phyloP scores from a whole-genome alignment of 1,284 basidiomycete genomes.

The Microbotryum intermedium region DNA sequence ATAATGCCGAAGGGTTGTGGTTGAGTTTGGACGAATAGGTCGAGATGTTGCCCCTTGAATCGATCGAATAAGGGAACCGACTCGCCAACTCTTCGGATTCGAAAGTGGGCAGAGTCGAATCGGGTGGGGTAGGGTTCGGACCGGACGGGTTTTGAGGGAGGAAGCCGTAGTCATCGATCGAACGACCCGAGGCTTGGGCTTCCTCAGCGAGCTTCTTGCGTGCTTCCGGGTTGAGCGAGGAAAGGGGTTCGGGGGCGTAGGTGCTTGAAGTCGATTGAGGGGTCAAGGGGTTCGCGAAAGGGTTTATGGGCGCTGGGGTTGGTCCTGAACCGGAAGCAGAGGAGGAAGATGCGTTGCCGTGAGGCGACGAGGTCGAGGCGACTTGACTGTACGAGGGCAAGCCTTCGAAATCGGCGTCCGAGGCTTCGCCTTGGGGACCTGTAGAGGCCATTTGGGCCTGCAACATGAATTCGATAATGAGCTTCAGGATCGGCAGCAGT shows the following conservation, averaged over 20 bases:
- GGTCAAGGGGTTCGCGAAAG: too few relatives aligned
- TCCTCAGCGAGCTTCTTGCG: too few relatives aligned
- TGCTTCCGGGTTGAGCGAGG: too few relatives aligned
- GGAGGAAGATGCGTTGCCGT: neutral
- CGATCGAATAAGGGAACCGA: neutral
- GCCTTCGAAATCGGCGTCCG: neutral
- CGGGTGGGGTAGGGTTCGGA: neutral
- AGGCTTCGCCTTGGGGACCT: neutral
- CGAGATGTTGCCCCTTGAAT: neutral
- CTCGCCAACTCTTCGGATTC: neutral
- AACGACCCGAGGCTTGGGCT: neutral
- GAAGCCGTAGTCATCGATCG: constrained; percentile 2
- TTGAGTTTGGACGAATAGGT: constrained; percentile 1
- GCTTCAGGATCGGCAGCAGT: neutral
- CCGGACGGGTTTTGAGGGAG: neutral
- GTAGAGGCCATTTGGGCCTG: neutral
- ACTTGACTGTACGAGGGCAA: neutral
- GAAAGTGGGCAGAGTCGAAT: neutral
- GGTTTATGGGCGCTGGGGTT: too few relatives aligned
- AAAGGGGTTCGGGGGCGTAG: too few relatives aligned
- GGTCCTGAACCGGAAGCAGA: too few relatives aligned
- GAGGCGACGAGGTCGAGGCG: neutral
- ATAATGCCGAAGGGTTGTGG: neutral
- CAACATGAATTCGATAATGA: neutral
- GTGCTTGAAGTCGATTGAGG: too few relatives aligned